Evolutionary conservation across 805 yeast species (phyloP).

Genomic region (Kodamaea kaohsiungensis): DNA sequence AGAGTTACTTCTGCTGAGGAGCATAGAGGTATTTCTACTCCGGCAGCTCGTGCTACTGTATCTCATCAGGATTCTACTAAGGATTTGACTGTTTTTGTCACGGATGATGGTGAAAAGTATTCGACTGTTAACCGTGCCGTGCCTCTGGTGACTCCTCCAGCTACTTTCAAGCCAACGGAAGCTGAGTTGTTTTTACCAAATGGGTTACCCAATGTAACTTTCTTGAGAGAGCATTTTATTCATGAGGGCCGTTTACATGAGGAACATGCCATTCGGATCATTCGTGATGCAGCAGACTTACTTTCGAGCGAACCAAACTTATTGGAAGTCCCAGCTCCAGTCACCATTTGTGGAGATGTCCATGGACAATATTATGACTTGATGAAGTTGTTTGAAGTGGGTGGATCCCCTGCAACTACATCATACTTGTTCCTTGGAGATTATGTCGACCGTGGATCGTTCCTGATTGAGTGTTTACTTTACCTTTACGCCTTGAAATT

Average conservation of each 20-base stretch:
- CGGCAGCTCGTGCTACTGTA: not conserved
- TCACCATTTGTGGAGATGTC: conserved; percentile 95
- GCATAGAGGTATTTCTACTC: not conserved
- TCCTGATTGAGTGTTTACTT: conserved; percentile 78
- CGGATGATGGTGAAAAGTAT: conserved; percentile 58
- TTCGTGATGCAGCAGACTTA: conserved; percentile 62
- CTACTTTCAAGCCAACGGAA: conserved; percentile 63
- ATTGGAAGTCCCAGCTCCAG: conserved; percentile 83
- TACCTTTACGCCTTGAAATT: conserved; percentile 79
- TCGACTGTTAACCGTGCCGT: conserved; percentile 62
- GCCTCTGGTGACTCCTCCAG: conserved; percentile 63
- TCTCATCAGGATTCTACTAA: not conserved
- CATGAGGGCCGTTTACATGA: conserved; percentile 79
- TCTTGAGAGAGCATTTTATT: conserved; percentile 70
- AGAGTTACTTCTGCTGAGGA: not conserved
- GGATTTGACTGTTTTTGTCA: conserved; percentile 48
- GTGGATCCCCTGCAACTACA: conserved; percentile 81
- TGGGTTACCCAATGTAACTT: conserved; percentile 72
- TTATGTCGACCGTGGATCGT: conserved; percentile 93
- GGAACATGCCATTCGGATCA: conserved; percentile 67
- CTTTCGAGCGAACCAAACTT: conserved; percentile 76
- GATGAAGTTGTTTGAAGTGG: conserved; percentile 87
- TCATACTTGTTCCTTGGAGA: conserved; percentile 87
- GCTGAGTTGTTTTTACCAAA: conserved; percentile 60
- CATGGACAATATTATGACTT: conserved; percentile 95